Base-by-base conservation (phyloP, 345 rosid genomes). In the Syzygium oleosum region DNA sequence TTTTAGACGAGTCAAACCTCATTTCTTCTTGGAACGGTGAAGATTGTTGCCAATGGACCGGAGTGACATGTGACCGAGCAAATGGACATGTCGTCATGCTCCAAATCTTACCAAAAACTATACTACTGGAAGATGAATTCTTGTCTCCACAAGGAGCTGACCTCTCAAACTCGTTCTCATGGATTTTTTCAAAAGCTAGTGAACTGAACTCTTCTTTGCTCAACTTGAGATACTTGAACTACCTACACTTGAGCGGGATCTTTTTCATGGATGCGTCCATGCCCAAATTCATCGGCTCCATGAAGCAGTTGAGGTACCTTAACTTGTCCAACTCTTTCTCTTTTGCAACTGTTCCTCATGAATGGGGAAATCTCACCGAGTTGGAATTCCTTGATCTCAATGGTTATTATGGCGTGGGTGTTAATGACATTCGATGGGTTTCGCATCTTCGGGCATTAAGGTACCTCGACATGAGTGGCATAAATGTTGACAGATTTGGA, bases 341-440 rank as follows among this genome's bases (percentile, higher is more conserved):
- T 5, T 12, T 25, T 22, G 58, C 13, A 16, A 14, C 21, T 43
- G 25, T 43, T 86, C 38, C 31, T 52, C 61, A 3, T 34, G 73
- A 85, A 23, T 29, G 29, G 63, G 84, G 58, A 23, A 51, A 65
- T 29, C 84, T 86, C 34, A 65, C 61, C 5, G 12, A 56, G 14
- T 86, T 85, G 52, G 87, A 85, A 51, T 53, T 85, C 31, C 87
- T 85, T 6, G 16, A 85, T 25, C 68, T 85, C 29, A 52, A 3
- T 1, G 0, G 0, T 25, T 1, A 0, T 25, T 2, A 14, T 14
- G 1, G 5, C 46, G 6, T 43, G 46, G 1, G 6, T 43, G 46
- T 43, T 43, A 43, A 43, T 43, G 46, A 43, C 46, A 43, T 55
- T 87, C 78, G 55, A 23, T 87, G 89, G 89, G 87, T 85, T 38